phyloP scores from a whole-genome alignment of 2,329 filamentous ascomycete genomes.

The Alternaria novae-zelandiae region DNA sequence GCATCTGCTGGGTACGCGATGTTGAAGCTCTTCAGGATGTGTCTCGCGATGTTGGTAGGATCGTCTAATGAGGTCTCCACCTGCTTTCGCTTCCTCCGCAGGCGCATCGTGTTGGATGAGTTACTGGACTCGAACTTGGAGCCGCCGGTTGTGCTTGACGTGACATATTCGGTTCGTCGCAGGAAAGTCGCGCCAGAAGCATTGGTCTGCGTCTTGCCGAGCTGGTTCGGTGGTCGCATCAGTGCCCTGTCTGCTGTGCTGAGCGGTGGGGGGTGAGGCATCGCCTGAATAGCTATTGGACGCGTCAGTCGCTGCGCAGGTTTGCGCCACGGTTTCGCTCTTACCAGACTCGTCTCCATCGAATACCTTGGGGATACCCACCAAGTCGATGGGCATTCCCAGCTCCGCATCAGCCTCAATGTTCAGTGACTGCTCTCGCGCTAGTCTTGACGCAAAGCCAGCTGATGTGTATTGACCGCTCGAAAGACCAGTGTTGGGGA shows the following conservation, averaged over 20 bases:
- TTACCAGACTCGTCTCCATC: conserved; percentile 92
- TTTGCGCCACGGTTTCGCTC: conserved; percentile 24
- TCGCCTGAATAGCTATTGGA: conserved; percentile 76
- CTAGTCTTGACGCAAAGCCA: conserved; percentile 85
- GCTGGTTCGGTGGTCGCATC: conserved; percentile 79
- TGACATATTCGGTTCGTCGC: conserved; percentile 94
- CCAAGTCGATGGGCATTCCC: conserved; percentile 94
- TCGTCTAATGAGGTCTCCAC: conserved; percentile 59
- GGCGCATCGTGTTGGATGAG: conserved; percentile 53
- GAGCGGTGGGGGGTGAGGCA: conserved; percentile 71
- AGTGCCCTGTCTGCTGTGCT: conserved; percentile 86
- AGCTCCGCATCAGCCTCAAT: conserved; percentile 97
- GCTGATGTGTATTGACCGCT: conserved; percentile 89
- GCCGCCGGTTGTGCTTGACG: conserved; percentile 54
- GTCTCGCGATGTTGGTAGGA: conserved; percentile 65
- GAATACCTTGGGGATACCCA: conserved; percentile 93
- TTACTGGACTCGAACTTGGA: conserved; percentile 60
- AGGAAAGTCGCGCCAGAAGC: conserved; percentile 89
- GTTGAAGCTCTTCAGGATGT: conserved; percentile 69
- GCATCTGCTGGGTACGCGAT: conserved; percentile 68
- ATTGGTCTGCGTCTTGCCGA: conserved; percentile 81
- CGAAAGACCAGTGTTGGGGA: conserved; percentile 88
- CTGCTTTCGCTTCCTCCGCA: conserved; percentile 46
- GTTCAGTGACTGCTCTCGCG: conserved; percentile 89
- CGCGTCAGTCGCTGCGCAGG: conserved; percentile 27